Evolutionary conservation across 2,329 filamentous ascomycete species (phyloP), one percentile per base, ranked within the genome.

Genomic region (Colletotrichum magnum): DNA sequence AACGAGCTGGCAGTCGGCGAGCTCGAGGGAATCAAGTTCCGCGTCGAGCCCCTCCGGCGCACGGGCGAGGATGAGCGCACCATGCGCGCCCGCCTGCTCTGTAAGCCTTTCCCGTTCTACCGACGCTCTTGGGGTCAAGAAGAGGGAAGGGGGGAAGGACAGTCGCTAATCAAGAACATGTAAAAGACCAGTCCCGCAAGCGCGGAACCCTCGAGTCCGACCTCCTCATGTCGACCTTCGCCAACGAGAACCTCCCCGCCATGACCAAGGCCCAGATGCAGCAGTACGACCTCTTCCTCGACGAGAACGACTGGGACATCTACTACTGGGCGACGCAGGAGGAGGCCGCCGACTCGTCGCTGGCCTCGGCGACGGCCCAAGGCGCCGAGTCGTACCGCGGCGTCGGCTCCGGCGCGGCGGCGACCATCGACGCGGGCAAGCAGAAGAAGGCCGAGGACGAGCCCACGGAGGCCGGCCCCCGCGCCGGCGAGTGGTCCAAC

Each of bases 301-400:
- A 99, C 81, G 96, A 99, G 84, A 99, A 99, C 82, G 96, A 99
- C 84, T 99, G 96, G 96, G 96, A 99, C 80, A 98, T 99, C 71
- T 99, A 99, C 87, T 99, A 99, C 87, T 99, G 96, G 96, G 94
- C 93, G 4, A 99, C 96, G 16, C 96, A 99, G 81, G 90, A 94
- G 74, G 86, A 91, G 41, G 68, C 73, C 69, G 51, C 65, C 64
- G 58, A 21, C 57, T n/a, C 18, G 28, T 28, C 58, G 6, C 41
- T 66, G 15, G 36, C 56, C 21, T 66, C 41, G 57, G 64, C 68
- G 75, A 79, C 75, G 77, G 79, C 45, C 24, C 52, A 53, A 21
- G 63, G 21, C 16, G 63, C 63, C 24, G 52, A 58, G 6, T 64
- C 66, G 10, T 69, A 69, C 61, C 53, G 66, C 15, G 52, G 43